Percentiles rank a stretch among this genome's conserved stretches.
These are phyloP conservation scores for Paraconiothyrium sp. DNA, from an alignment of 2,329 filamentous ascomycete species.

Conservation along the genomic window DNA sequence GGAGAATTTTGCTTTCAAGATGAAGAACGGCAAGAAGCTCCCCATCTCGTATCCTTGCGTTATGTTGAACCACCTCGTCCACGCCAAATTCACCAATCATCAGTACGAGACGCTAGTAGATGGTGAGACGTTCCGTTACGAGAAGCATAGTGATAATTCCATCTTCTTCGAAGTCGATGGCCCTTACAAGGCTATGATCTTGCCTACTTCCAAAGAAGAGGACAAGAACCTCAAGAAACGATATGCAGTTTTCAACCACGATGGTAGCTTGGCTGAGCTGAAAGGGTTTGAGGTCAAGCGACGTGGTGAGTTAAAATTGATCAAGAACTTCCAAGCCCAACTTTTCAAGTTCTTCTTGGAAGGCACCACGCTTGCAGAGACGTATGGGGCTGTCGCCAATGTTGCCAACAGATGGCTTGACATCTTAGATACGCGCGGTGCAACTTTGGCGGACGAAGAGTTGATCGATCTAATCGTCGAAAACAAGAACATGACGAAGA, in stretches of 20 bases:
- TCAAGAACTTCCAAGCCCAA: conserved; percentile 99
- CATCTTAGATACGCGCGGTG: conserved; percentile 86
- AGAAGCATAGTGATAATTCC: conserved; percentile 97
- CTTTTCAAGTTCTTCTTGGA: conserved; percentile 99
- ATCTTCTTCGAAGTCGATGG: conserved; percentile 99
- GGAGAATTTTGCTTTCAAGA: conserved; percentile 92
- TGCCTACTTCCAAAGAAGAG: conserved; percentile 97
- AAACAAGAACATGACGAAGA: conserved; percentile 98
- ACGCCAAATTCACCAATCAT: conserved; percentile 93
- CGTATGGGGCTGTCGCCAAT: conserved; percentile 89
- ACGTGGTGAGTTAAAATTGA: conserved; percentile 96
- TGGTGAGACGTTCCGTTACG: conserved; percentile 82
- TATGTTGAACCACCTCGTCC: conserved; percentile 98
- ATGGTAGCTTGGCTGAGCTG: conserved; percentile 91
- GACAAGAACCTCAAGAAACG: conserved; percentile 99
- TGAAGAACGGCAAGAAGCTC: conserved; percentile 96
- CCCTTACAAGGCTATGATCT: conserved; percentile 95
- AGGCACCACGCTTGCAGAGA: conserved; percentile 84
- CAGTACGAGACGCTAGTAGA: conserved; percentile 94
- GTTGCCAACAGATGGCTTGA: conserved; percentile 98
- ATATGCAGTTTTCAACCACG: conserved; percentile 98
- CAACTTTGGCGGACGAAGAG: conserved; percentile 93
- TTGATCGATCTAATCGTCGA: conserved; percentile 99
- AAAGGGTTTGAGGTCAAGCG: conserved; percentile 99
- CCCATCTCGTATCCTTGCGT: conserved; percentile 98